phyloP scores from a whole-genome alignment of 345 rosid genomes.

The Salix exigua region DNA sequence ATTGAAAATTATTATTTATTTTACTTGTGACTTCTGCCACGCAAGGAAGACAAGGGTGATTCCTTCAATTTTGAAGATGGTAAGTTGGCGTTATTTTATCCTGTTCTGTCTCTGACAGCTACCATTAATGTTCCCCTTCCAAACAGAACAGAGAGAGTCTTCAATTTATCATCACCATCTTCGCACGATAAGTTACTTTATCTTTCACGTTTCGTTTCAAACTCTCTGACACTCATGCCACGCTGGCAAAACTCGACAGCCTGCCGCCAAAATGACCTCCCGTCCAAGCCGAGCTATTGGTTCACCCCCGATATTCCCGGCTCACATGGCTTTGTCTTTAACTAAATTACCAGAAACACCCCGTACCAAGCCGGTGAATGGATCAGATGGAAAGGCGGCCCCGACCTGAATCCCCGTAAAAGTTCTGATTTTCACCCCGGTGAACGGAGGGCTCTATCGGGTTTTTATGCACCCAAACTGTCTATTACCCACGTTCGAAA shows the following conservation, averaged over 20 bases:
- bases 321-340: slow-evolving; percentile 13
- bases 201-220: not conserved
- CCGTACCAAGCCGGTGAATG: too few species aligned
- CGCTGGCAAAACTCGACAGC: slow-evolving; percentile 20
- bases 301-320: not conserved
- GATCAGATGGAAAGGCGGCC: not conserved
- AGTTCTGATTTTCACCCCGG: too few species aligned
- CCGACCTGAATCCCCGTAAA: not conserved
- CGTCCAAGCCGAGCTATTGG: not conserved
- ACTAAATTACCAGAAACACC: slow-evolving; percentile 4
- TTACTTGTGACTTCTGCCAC: too few species aligned
- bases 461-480: too few species aligned
- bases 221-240: slow-evolving; percentile 21
- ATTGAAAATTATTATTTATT: too few species aligned
- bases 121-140: not conserved
- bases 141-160: not conserved
- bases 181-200: not conserved
- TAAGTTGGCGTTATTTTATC: not conserved
- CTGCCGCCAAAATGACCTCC: slow-evolving; percentile 15
- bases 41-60: not conserved
- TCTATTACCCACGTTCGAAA: too few species aligned
- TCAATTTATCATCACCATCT: not conserved
- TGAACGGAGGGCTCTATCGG: too few species aligned
- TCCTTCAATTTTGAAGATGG: not conserved
- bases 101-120: not conserved